Base-by-base conservation (phyloP, 805 yeast genomes). In the Saccharomyces eubayanus region DNA sequence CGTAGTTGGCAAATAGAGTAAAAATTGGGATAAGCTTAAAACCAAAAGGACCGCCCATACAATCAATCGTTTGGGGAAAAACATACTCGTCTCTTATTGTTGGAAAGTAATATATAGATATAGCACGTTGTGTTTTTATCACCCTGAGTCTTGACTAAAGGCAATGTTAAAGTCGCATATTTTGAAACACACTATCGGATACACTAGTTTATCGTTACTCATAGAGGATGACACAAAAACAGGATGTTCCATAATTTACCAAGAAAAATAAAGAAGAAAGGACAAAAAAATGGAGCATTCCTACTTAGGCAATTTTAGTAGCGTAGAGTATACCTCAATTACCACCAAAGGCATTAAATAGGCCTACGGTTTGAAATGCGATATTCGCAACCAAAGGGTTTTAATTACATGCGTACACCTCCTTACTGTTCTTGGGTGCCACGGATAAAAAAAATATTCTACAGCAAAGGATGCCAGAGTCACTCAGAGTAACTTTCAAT, bases 1-100 rank as follows among this genome's bases (percentile, higher is more conserved):
- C 21, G 63, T 59, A 31, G 55, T 60, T 9, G 69, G 66, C 20
- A 67, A 43, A 49, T 64, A 63, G 1, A 64, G 53, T 6, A 61
- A 40, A 28, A 63, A 51, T 28, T 64, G 68, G 20, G 57, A 46
- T 9, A 56, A 28, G 9, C 59, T 53, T 4, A 62, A 46, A 16
- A 51, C 45, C 24, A 57, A 43, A n/a, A 62, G 24, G 4, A 58
- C 48, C 12, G 52, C 45, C 66, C 65, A 63, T 11, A 60, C 49
- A 3, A 63, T 49, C 9, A 60, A 53, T 24, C 59, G 52, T 49
- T 56, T 59, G 28, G 58, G 51, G n/a, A 59, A 31, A 8, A 57
- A 40, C 59, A 57, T 56, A 6, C 43, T 36, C 11, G 43, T 16
- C 24, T 36, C 24, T 36, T 16, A 36, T 9, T 43, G 20, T 46